Percentiles rank a stretch among this genome's conserved stretches.
phyloP scores from a whole-genome alignment of 1,284 basidiomycete genomes.

The Boletus mariae region DNA sequence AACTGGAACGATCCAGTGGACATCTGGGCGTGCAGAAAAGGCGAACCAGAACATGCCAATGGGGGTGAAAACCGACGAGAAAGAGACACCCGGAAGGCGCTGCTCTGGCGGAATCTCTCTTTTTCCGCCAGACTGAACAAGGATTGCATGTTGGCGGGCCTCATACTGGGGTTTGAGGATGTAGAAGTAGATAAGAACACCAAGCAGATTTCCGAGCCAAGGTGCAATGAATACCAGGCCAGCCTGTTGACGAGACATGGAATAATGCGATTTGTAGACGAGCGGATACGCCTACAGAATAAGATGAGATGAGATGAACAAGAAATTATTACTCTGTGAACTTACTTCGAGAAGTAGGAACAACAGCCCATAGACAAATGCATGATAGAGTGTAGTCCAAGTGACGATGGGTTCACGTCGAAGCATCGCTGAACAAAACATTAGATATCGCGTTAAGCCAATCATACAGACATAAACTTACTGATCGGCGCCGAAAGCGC shows the following conservation, averaged over 20 bases:
- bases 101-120: conserved; percentile 21
- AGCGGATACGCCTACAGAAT: conserved; percentile 24
- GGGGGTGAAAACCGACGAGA: conserved; percentile 23
- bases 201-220: conserved; percentile 25
- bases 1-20: conserved; percentile 11
- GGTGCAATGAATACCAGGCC: conserved; percentile 25
- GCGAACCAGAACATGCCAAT: conserved; percentile 32
- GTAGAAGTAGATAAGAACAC: conserved; percentile 24
- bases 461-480: conserved; percentile 7
- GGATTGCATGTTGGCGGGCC: conserved; percentile 10
- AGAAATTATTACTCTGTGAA: background rate
- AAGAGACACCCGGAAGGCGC: conserved; percentile 23
- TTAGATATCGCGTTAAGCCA: background rate
- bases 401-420: conserved; percentile 23
- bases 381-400: conserved; percentile 27
- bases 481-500: conserved; percentile 22
- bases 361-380: conserved; percentile 25
- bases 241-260: conserved; percentile 23
- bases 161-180: conserved; percentile 23
- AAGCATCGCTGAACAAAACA: conserved; percentile 18
- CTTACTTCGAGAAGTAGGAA: conserved; percentile 28
- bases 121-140: conserved; percentile 13
- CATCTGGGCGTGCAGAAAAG: conserved; percentile 17
- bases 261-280: conserved; percentile 21
- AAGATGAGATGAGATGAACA: background rate